Conservation (phyloP, 345 rosid genomes). For the Gossypium bickii region DNA sequence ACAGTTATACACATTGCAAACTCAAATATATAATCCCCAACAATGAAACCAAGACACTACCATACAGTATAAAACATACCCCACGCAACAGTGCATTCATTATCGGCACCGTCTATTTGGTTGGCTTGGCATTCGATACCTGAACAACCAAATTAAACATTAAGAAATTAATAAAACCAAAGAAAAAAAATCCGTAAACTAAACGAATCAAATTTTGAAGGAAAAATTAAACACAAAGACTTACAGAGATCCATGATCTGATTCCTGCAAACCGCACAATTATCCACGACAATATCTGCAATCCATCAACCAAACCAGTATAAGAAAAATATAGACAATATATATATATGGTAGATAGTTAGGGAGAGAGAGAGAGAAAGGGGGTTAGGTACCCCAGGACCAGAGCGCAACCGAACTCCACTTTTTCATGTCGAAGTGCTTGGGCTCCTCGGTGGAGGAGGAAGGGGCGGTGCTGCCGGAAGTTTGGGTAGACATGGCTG, state of each 20-base stretch:
- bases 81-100: slow-evolving; percentile 99
- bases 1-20: background rate
- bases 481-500: slow-evolving; percentile 62
- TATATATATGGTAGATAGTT: background rate
- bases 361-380: background rate
- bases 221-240: slow-evolving; percentile 20
- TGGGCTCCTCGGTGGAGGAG: slow-evolving; percentile 63
- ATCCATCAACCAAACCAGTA: slow-evolving; percentile 6
- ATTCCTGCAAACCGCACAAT: slow-evolving; percentile 95
- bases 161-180: background rate
- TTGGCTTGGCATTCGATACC: slow-evolving; percentile 97
- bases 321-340: background rate
- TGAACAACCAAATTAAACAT: slow-evolving; percentile 24
- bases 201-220: background rate
- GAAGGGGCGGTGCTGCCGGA: slow-evolving; percentile 50
- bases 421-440: slow-evolving; percentile 85
- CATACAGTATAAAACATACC: slow-evolving; percentile 36
- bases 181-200: too few relatives aligned
- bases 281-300: slow-evolving; percentile 90
- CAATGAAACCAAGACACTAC: background rate
- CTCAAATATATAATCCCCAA: too few relatives aligned
- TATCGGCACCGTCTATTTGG: slow-evolving; percentile 90
- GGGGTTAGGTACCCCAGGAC: slow-evolving; percentile 73
- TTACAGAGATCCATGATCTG: slow-evolving; percentile 97
- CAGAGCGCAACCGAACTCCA: slow-evolving; percentile 96